phyloP scores from a whole-genome alignment of 2,329 filamentous ascomycete genomes.

The Fusarium guadeloupense region DNA sequence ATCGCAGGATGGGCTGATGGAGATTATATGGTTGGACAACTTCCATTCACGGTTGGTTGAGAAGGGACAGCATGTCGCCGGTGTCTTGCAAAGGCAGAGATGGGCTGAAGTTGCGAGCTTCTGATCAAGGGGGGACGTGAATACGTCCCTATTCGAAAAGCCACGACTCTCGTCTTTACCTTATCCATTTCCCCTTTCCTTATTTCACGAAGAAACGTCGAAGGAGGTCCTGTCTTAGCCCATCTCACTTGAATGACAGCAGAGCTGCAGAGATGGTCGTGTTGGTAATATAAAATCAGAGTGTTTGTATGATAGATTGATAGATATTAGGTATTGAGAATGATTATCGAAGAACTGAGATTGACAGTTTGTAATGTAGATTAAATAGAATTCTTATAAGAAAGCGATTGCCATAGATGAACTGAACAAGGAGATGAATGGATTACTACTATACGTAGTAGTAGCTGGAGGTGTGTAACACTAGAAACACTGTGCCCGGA shows the following conservation, averaged over 20 bases:
- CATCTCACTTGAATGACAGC: neutral
- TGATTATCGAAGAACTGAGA: neutral
- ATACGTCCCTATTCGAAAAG: neutral
- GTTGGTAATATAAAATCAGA: neutral
- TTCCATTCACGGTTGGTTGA: constrained; percentile 52
- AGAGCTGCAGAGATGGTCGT: neutral
- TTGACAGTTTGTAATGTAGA: too few relatives aligned
- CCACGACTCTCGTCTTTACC: neutral
- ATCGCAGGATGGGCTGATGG: constrained; percentile 54
- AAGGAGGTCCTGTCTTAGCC: neutral
- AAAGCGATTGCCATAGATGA: too few relatives aligned
- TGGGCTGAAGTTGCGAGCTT: constrained; percentile 52
- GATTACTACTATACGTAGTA: too few relatives aligned
- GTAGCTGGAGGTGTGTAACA: neutral
- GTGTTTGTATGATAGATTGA: neutral
- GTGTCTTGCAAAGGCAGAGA: constrained; percentile 49
- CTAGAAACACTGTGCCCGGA: constrained; percentile 16
- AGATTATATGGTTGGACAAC: constrained; percentile 59
- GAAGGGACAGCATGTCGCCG: constrained; percentile 54
- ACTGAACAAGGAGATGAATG: too few relatives aligned
- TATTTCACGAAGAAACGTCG: neutral
- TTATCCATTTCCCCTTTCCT: neutral
- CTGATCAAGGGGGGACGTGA: constrained; percentile 8
- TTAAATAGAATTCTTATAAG: neutral
- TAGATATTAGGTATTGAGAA: too few relatives aligned